These are phyloP conservation scores for Breynia disticha DNA, from an alignment of 441 rosid species.

Conservation along the genomic window DNA sequence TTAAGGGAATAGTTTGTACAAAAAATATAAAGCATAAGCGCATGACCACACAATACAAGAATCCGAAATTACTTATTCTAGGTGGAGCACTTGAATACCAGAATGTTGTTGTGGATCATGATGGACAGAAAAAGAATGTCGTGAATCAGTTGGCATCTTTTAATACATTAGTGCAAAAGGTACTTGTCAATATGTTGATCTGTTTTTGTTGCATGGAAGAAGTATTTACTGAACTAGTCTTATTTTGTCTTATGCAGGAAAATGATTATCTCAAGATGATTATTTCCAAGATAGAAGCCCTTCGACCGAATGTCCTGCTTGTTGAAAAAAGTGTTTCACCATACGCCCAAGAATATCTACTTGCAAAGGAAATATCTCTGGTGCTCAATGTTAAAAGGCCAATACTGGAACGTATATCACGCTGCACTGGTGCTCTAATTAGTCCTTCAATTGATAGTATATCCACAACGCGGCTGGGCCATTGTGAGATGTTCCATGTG, in stretches of 20 bases:
- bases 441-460: constrained; percentile 60
- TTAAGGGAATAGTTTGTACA: constrained; percentile 85
- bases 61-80: constrained; percentile 72
- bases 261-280: constrained; percentile 75
- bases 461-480: constrained; percentile 51
- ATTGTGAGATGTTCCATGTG: constrained; percentile 68
- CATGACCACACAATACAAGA: constrained; percentile 88
- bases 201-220: background rate
- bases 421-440: constrained; percentile 74
- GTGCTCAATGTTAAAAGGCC: constrained; percentile 81
- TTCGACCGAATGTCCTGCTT: constrained; percentile 79
- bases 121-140: no score
- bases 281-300: constrained; percentile 69
- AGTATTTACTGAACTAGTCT: background rate
- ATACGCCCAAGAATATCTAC: constrained; percentile 67
- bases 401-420: constrained; percentile 80
- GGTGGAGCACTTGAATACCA: constrained; percentile 93
- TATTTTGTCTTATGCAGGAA: constrained; percentile 48
- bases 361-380: constrained; percentile 80
- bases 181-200: constrained; percentile 14
- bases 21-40: constrained; percentile 96
- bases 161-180: constrained; percentile 82
- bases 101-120: no score
- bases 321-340: constrained; percentile 94
- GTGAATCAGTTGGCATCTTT: constrained; percentile 82